Evolutionary conservation across 108 stramenopile species (phyloP).

Genomic region (Pseudonitzschia delicatissima): DNA sequence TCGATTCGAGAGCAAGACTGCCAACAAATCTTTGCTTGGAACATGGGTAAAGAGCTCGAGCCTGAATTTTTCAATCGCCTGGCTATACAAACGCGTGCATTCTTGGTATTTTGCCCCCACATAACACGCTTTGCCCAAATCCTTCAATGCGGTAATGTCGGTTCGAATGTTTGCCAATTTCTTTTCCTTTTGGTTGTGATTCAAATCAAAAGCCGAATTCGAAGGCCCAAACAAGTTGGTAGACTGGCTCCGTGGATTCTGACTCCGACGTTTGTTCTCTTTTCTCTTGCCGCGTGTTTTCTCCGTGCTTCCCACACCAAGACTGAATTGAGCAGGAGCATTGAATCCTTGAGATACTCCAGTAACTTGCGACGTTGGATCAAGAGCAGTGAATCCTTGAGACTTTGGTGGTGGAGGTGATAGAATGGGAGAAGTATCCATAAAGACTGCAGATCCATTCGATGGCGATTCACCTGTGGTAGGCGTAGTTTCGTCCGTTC

Average conservation of each 20-base stretch:
- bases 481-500: slow-evolving; percentile 1
- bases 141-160: slow-evolving; percentile 42
- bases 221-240: not conserved
- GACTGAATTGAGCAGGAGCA: slow-evolving; percentile 19
- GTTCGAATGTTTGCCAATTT: slow-evolving; percentile 7
- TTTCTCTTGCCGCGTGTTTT: slow-evolving; percentile 15
- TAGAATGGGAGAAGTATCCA: slow-evolving; percentile 9
- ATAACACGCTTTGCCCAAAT: slow-evolving; percentile 55
- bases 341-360: not conserved
- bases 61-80: slow-evolving; percentile 47
- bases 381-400: not conserved
- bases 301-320: slow-evolving; percentile 24
- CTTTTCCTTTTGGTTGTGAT: not conserved
- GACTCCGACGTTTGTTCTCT: slow-evolving; percentile 9
- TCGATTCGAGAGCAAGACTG: slow-evolving; percentile 72
- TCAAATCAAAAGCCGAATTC: not conserved
- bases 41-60: not conserved
- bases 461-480: slow-evolving; percentile 3
- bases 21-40: slow-evolving; percentile 39
- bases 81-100: slow-evolving; percentile 51
- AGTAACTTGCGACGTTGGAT: not conserved
- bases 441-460: slow-evolving; percentile 6
- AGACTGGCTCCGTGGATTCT: slow-evolving; percentile 7
- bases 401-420: slow-evolving; percentile 12
- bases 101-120: slow-evolving; percentile 48